Conservation (phyloP, 495 filamentous ascomycete species). For the Aspergillus funiculosus region DNA sequence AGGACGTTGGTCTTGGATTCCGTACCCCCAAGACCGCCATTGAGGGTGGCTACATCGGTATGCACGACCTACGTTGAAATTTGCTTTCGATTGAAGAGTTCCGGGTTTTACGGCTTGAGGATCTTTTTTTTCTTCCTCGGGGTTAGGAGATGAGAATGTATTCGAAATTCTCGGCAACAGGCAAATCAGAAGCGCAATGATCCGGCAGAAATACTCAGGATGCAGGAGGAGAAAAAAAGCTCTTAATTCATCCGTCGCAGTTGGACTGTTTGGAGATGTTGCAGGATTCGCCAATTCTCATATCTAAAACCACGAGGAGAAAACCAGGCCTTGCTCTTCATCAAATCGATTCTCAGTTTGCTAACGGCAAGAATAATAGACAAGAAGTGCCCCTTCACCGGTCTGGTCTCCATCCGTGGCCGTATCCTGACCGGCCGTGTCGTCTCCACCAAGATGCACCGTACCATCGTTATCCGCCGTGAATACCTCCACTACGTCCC, state of each 20-base stretch:
- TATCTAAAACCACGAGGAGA: constrained; percentile 9
- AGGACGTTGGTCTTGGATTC: constrained; percentile 99
- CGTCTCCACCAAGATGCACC: constrained; percentile 99
- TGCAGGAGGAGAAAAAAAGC: constrained; percentile 3
- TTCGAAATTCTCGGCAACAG: background rate
- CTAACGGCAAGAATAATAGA: constrained; percentile 55
- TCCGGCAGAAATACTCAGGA: constrained; percentile 1
- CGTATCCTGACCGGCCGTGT: constrained; percentile 99
- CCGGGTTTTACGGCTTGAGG: constrained; percentile 14
- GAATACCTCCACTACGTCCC: constrained; percentile 99
- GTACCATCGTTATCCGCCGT: constrained; percentile 97
- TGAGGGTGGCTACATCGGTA: constrained; percentile 99
- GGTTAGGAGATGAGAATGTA: constrained; percentile 22
- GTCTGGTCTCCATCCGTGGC: constrained; percentile 95
- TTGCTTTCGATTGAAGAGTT: constrained; percentile 19
- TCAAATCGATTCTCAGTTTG: background rate
- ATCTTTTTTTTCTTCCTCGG: constrained; percentile 20
- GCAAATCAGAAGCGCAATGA: background rate
- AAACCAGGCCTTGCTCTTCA: background rate
- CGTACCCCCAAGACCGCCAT: constrained; percentile 95
- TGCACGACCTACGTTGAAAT: constrained; percentile 41
- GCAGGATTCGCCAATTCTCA: constrained; percentile 8
- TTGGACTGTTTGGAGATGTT: too few relatives aligned
- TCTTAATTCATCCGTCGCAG: too few relatives aligned
- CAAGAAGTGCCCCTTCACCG: constrained; percentile 99